Percentiles rank a stretch among this genome's conserved stretches.
Evolutionary conservation across 768 basidiomycete species (phyloP).

Genomic region (Suillus cothurnatus): DNA sequence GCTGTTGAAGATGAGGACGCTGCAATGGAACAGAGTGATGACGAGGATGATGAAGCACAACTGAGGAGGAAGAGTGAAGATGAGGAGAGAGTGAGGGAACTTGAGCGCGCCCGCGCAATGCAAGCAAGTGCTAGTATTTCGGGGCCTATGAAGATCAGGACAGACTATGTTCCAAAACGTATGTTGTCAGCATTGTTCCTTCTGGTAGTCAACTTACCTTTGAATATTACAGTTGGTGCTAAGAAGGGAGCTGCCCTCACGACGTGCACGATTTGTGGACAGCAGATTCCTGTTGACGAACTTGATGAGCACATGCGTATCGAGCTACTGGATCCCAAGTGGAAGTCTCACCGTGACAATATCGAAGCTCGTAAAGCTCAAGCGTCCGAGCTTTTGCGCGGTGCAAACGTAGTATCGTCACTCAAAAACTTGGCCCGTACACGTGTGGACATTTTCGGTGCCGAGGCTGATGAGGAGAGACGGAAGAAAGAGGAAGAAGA

Average conservation of each 20-base stretch:
- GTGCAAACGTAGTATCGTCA: constrained; percentile 92
- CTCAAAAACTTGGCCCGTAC: constrained; percentile 91
- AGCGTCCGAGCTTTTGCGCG: constrained; percentile 83
- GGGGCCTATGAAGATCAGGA: constrained; percentile 91
- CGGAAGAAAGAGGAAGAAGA: constrained; percentile 87
- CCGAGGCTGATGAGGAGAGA: constrained; percentile 89
- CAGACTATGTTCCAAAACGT: constrained; percentile 95
- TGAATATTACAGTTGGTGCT: constrained; percentile 53
- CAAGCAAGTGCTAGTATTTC: constrained; percentile 78
- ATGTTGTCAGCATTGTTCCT: constrained; percentile 34
- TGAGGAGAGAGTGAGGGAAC: constrained; percentile 67
- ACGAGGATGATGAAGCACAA: constrained; percentile 71
- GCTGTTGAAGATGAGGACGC: constrained; percentile 57
- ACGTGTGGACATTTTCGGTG: constrained; percentile 98
- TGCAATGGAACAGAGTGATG: constrained; percentile 81
- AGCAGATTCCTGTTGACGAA: constrained; percentile 94
- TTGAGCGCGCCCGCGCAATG: constrained; percentile 77
- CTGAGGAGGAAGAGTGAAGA: constrained; percentile 64
- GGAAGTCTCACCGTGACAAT: constrained; percentile 93
- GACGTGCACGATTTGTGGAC: constrained; percentile 92
- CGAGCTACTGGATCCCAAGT: constrained; percentile 94
- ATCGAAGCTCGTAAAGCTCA: constrained; percentile 90
- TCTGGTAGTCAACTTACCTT: constrained; percentile 9
- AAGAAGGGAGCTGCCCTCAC: constrained; percentile 70
- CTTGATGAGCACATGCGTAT: constrained; percentile 98